Evolutionary conservation across 75 land plant species (phyloP).

Genomic region (Selaginella moellendorffii): DNA sequence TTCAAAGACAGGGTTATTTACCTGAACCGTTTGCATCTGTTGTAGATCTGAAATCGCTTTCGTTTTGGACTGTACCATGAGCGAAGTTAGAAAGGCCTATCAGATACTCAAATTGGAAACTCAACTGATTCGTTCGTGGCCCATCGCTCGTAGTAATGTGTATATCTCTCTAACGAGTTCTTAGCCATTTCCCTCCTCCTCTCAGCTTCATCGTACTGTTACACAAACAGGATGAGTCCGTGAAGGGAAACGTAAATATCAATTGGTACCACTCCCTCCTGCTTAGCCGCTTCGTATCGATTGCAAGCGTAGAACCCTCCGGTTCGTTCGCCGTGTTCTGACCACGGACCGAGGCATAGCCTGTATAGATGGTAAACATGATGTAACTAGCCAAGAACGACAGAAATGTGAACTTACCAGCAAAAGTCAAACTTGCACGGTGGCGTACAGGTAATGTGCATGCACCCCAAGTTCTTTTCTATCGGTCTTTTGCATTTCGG

Average conservation of each 20-base stretch:
- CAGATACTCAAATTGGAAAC: not conserved
- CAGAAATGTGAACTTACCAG: not conserved
- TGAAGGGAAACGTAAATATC: not conserved
- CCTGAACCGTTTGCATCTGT: constrained; percentile 3
- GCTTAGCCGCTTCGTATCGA: constrained; percentile 6
- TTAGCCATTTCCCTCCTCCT: constrained; percentile 8
- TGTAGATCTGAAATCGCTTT: not conserved
- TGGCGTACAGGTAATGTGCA: constrained; percentile 7
- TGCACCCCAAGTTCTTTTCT: constrained; percentile 7
- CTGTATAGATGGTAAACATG: not conserved
- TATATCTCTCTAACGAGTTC: not conserved
- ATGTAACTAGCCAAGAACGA: constrained; percentile 1
- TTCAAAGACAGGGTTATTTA: not conserved
- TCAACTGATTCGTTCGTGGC: constrained; percentile 6
- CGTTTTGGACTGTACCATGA: constrained; percentile 28
- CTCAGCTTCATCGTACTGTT: constrained; percentile 10
- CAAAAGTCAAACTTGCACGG: constrained; percentile 8
- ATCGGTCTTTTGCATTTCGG: constrained; percentile 6
- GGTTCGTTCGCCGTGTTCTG: constrained; percentile 3
- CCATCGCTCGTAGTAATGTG: constrained; percentile 7
- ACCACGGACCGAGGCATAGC: constrained; percentile 7
- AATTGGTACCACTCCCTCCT: constrained; percentile 6
- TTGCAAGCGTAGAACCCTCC: constrained; percentile 10
- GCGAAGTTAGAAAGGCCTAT: not conserved
- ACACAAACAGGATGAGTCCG: not conserved